A percentile compares a stretch with the other conserved stretches of the same genome.
These are phyloP conservation scores for Septoria linicola DNA, from an alignment of 2,329 filamentous ascomycete species.

Conservation along the genomic window DNA sequence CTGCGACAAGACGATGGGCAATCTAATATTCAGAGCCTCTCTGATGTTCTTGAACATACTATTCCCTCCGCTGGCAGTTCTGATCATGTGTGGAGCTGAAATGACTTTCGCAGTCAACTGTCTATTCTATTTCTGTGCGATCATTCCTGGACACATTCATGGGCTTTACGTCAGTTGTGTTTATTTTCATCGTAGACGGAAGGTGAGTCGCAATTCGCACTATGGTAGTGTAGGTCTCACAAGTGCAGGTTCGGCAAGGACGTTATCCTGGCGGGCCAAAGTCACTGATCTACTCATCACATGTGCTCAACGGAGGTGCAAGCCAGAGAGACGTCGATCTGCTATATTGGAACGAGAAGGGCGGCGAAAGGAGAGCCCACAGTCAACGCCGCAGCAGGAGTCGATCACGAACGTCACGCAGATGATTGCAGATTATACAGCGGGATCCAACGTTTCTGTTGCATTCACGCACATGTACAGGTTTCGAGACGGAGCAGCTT, in stretches of 20 bases:
- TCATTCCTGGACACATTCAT: slow-evolving; percentile 44
- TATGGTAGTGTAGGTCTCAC: slow-evolving; percentile 6
- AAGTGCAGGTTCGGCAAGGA: slow-evolving; percentile 38
- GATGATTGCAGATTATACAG: too few species aligned
- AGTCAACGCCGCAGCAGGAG: slow-evolving; percentile 8
- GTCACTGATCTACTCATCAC: slow-evolving; percentile 38
- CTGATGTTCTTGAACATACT: slow-evolving; percentile 43
- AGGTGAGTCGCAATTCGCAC: slow-evolving; percentile 25
- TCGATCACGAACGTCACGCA: too few species aligned
- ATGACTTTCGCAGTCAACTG: slow-evolving; percentile 42
- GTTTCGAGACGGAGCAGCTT: too few species aligned
- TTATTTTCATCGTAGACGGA: slow-evolving; percentile 42
- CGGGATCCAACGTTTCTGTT: too few species aligned
- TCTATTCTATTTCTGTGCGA: slow-evolving; percentile 42
- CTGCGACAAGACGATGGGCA: too few species aligned
- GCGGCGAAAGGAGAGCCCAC: slow-evolving; percentile 7
- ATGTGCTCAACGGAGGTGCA: slow-evolving; percentile 41
- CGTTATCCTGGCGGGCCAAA: slow-evolving; percentile 40
- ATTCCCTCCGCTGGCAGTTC: slow-evolving; percentile 42
- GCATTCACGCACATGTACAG: too few species aligned
- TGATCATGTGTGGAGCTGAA: slow-evolving; percentile 40
- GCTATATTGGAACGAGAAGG: slow-evolving; percentile 32
- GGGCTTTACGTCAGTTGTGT: slow-evolving; percentile 44
- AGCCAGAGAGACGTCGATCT: slow-evolving; percentile 35
- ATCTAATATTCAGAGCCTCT: slow-evolving; percentile 40